Evolutionary conservation across 352 stramenopile genomes (phyloP).

Genomic region (Phytophthora cajani): DNA sequence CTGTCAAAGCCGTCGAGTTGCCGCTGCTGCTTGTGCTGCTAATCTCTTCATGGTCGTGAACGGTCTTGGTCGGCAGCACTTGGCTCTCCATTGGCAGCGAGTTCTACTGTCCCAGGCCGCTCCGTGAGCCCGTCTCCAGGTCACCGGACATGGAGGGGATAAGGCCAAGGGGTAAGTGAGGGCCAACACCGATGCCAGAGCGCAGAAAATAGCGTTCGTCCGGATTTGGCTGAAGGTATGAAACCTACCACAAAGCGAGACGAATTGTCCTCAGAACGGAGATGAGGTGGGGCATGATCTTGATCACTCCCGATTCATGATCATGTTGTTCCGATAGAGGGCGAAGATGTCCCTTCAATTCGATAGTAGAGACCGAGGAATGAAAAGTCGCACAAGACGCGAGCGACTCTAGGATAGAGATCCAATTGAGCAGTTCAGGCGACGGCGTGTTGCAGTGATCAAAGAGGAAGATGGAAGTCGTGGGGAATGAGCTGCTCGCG

Average conservation of each 20-base stretch:
- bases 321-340: not conserved
- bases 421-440: constrained; percentile 6
- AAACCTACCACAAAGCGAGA: constrained; percentile 17
- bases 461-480: constrained; percentile 33
- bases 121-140: not conserved
- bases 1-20: constrained; percentile 38
- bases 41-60: constrained; percentile 23
- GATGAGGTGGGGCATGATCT: not conserved
- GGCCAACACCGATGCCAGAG: not conserved
- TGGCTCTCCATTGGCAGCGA: constrained; percentile 24
- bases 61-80: not conserved
- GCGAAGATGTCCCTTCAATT: too few species aligned
- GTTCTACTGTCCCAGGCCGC: constrained; percentile 6
- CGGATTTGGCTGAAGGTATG: constrained; percentile 27
- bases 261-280: constrained; percentile 2
- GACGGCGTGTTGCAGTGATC: not conserved
- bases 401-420: constrained; percentile 4
- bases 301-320: not conserved
- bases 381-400: constrained; percentile 36
- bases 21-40: constrained; percentile 30
- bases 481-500: constrained; percentile 40
- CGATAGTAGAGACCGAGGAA: not conserved
- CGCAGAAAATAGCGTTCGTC: constrained; percentile 34
- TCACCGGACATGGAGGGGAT: constrained; percentile 22
- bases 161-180: constrained; percentile 13